These are phyloP conservation scores for Pulveroboletus frians DNA, from an alignment of 768 basidiomycete species.

Conservation along the genomic window DNA sequence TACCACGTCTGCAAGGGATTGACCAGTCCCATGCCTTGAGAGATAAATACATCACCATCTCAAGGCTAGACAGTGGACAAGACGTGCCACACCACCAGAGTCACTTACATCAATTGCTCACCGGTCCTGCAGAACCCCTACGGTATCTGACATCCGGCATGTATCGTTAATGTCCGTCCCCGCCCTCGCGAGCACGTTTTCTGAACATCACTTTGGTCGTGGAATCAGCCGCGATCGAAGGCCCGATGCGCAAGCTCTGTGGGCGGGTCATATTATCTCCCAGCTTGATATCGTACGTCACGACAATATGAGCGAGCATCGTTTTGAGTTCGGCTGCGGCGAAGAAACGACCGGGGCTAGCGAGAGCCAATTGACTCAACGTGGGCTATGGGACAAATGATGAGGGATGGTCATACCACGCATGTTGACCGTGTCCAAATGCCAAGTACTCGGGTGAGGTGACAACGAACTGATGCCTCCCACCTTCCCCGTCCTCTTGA, in stretches of 20 bases:
- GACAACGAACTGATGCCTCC: slow-evolving; percentile 33
- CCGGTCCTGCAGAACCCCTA: too few species aligned
- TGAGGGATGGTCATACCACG: neutral
- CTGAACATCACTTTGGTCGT: slow-evolving; percentile 6
- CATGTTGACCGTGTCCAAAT: slow-evolving; percentile 21
- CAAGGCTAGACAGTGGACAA: too few species aligned
- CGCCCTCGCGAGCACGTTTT: neutral
- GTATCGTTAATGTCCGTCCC: too few species aligned
- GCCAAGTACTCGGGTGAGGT: slow-evolving; percentile 30
- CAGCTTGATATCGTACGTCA: slow-evolving; percentile 10
- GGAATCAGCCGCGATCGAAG: neutral
- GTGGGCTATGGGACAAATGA: too few species aligned
- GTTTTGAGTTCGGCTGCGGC: slow-evolving; percentile 36
- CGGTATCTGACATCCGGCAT: too few species aligned
- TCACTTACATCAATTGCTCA: too few species aligned
- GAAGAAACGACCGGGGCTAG: slow-evolving; percentile 17
- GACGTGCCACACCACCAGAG: too few species aligned
- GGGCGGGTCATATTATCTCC: slow-evolving; percentile 2
- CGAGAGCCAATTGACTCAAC: too few species aligned
- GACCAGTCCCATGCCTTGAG: too few species aligned
- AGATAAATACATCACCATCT: too few species aligned
- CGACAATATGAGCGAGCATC: slow-evolving; percentile 41
- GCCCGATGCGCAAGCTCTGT: neutral
- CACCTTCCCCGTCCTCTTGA: neutral
- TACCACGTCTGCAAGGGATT: too few species aligned